Evolutionary conservation across 176 grass and related monocot genomes (phyloP), one percentile per base, ranked within the genome.

Genomic region (Lolium perenne): DNA sequence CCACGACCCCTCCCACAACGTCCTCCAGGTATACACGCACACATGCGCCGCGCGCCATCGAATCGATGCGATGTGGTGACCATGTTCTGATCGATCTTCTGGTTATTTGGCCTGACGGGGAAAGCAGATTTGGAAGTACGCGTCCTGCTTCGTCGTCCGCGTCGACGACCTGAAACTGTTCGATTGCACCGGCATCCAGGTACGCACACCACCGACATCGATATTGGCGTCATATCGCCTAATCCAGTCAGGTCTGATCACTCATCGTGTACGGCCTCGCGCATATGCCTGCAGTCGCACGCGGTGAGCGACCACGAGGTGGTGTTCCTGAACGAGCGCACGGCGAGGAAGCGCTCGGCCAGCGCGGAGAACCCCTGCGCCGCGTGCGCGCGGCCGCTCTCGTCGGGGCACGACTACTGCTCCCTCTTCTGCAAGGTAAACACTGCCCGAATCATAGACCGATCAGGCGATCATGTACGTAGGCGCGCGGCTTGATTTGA

Each of bases 311-410:
- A 91, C 41, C 89, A 91, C 69, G 81, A 87, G 81, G 89, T 87
- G 68, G 89, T 91, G 81, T 91, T 91, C 85, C 81, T 91, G 58
- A 91, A 87, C 67, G 89, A 91, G 76, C 89, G 85, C 25, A 91
- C 76, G 69, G 85, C 76, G 58, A 80, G 89, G 85, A 91, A 87
- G 81, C 76, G 85, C 16, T 69, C 85, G 25, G 68, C 67, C 3
- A 54, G 41, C 78, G 40, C 68, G 4, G 81, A 76, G 49, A 91
- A 91, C 49, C 85, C 89, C 59, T 87, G 85, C 80, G 85, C 69
- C 1, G 76, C 85, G 23, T 87, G 89, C 68, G 49, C 81, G 9
- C 81, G 89, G 26, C 81, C 76, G 41, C 81, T 91, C 15, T 9
- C 81, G 3, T 69, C 60, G 5, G 76, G 59, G 5, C 68, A 87